Evolutionary conservation across 306 rosid genomes (phyloP).

Genomic region (Adenanthera pavonina): DNA sequence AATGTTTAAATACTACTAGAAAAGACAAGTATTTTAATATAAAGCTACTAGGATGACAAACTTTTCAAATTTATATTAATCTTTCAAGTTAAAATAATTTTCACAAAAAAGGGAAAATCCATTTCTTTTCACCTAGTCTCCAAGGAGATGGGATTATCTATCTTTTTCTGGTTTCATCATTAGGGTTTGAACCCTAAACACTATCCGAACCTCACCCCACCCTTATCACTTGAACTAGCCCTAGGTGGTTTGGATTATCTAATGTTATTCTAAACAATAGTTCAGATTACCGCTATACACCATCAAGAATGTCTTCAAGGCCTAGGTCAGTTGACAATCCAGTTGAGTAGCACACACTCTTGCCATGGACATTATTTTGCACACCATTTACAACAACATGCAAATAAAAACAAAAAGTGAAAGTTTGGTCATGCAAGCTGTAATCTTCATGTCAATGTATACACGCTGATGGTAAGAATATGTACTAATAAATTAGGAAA

Average conservation of each 20-base stretch:
- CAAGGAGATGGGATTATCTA: not conserved
- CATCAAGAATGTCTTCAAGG: not conserved
- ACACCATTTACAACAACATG: not conserved
- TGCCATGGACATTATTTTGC: not conserved
- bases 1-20: not conserved
- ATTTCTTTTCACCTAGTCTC: not conserved
- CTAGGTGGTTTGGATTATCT: too few species aligned
- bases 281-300: not conserved
- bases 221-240: too few species aligned
- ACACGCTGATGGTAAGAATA: not conserved
- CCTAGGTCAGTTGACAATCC: not conserved
- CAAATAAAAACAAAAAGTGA: not conserved
- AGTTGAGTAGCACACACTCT: not conserved
- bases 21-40: conserved; percentile 8
- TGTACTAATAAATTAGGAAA: not conserved
- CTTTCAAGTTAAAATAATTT: not conserved
- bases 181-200: too few species aligned
- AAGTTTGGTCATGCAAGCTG: not conserved
- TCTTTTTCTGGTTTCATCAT: too few species aligned
- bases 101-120: not conserved
- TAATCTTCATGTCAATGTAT: not conserved
- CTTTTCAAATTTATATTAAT: not conserved
- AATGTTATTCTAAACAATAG: not conserved
- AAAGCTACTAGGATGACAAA: not conserved
- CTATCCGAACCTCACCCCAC: too few species aligned